These are phyloP conservation scores for Moniliella sp. DNA, from an alignment of 1,284 basidiomycete genomes.

Conservation along the genomic window DNA sequence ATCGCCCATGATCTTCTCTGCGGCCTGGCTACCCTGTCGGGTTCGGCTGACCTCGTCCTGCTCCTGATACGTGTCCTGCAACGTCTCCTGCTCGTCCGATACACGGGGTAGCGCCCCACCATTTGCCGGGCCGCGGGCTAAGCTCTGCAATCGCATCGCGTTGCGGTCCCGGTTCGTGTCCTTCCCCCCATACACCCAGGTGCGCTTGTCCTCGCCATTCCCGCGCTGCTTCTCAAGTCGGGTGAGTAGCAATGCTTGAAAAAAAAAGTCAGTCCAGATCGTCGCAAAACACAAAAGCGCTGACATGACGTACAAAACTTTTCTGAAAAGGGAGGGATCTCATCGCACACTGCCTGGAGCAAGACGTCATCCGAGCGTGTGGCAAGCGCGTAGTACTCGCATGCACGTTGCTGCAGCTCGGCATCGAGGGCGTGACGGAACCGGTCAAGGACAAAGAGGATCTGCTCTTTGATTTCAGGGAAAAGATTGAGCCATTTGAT, in stretches of 20 bases:
- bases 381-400: constrained; percentile 36
- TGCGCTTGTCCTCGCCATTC: constrained; percentile 58
- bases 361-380: constrained; percentile 52
- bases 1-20: too few species aligned
- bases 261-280: too few species aligned
- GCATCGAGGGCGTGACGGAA: constrained; percentile 83
- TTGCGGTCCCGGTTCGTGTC: constrained; percentile 61
- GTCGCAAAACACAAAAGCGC: too few species aligned
- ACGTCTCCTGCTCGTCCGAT: constrained; percentile 7
- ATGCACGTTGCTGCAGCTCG: constrained; percentile 89
- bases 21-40: too few species aligned
- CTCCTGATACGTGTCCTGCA: constrained; percentile 7
- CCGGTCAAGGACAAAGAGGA: constrained; percentile 85
- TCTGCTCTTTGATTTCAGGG: constrained; percentile 84
- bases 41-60: constrained; percentile 4
- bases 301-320: constrained; percentile 60
- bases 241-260: constrained; percentile 44
- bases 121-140: constrained; percentile 32
- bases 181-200: constrained; percentile 83
- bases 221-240: constrained; percentile 72
- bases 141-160: constrained; percentile 41
- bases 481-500: constrained; percentile 99
- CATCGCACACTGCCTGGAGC: constrained; percentile 80
- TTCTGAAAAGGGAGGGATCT: constrained; percentile 95
- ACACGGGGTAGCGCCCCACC: constrained; percentile 26